These are phyloP conservation scores for Biscogniauxia marginata DNA, from an alignment of 2,329 filamentous ascomycete genomes.

Conservation along the genomic window DNA sequence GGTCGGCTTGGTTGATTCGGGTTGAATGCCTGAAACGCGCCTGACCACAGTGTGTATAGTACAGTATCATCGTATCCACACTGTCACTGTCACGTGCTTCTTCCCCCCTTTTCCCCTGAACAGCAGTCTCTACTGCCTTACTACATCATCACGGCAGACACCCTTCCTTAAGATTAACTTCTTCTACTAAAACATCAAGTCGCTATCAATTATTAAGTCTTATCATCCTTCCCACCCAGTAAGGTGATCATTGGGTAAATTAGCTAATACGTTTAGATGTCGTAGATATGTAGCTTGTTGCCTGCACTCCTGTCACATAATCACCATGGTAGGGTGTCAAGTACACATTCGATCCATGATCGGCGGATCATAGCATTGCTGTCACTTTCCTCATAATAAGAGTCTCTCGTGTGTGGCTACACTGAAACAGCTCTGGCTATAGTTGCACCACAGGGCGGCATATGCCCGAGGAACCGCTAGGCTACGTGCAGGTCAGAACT, in stretches of 20 bases:
- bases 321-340: too few species aligned
- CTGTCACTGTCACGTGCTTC: neutral
- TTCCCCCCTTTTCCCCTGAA: neutral
- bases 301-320: too few species aligned
- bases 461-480: slow-evolving; percentile 1
- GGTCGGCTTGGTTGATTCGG: too few species aligned
- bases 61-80: neutral
- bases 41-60: neutral
- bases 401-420: neutral
- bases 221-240: too few species aligned
- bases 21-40: neutral
- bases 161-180: too few species aligned
- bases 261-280: too few species aligned
- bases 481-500: slow-evolving; percentile 1
- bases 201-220: too few species aligned
- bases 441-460: neutral
- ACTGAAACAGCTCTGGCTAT: neutral
- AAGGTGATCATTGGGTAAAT: too few species aligned
- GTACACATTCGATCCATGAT: neutral
- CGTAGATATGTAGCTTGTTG: too few species aligned
- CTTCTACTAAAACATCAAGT: too few species aligned
- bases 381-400: neutral
- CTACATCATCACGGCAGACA: too few species aligned
- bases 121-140: too few species aligned
- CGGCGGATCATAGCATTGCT: neutral